Base-by-base conservation (phyloP, 129 eudicot species). In the Oenanthe sinensis region DNA sequence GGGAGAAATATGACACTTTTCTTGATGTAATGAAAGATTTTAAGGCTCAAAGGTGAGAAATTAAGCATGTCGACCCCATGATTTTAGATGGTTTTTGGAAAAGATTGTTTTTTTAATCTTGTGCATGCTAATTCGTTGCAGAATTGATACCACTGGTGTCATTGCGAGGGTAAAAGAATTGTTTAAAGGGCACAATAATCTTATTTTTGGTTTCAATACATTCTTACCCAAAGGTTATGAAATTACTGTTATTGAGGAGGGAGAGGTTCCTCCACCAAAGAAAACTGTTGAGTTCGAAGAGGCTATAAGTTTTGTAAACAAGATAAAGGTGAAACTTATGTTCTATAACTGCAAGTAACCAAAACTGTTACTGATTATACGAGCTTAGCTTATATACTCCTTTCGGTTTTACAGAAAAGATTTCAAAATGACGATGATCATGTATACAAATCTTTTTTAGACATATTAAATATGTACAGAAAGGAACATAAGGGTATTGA, bases 211-310 rank as follows among this genome's bases (percentile, higher is more conserved):
- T 78, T 95, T 95, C 43, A 95, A 95, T 63, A 95, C 96, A 63
- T 95, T 95, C 86, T 86, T 95, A 83, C 99, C 99, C 39, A 95
- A 95, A 87, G 99, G 99, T 40, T 92, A 82, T 62, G 99, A 95
- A 83, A 95, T 95, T 45, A 95, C 96, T 52, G 84, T 92, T 55
- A 81, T 85, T 77, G 97, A 92, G 28, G 99, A 92, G 39, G 97
- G 87, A 24, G 99, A 92, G 76, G 87, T 91, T 76, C 96, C 92
- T 74, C 96, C 90, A 47, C 91, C 95, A 39, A 95, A 92, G 80
- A 90, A 81, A 86, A 87, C 92, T 0, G 94, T 95, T 26, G 99
- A 95, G 87, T 92, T 92, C 77, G 96, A 95, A 73, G 97, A 90
- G 79, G 99, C 99, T 71, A 92, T 95, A 52, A 87, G 90, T 87